phyloP scores from a whole-genome alignment of 208 protist species.

The Acanthamoeba culbertsoni region DNA sequence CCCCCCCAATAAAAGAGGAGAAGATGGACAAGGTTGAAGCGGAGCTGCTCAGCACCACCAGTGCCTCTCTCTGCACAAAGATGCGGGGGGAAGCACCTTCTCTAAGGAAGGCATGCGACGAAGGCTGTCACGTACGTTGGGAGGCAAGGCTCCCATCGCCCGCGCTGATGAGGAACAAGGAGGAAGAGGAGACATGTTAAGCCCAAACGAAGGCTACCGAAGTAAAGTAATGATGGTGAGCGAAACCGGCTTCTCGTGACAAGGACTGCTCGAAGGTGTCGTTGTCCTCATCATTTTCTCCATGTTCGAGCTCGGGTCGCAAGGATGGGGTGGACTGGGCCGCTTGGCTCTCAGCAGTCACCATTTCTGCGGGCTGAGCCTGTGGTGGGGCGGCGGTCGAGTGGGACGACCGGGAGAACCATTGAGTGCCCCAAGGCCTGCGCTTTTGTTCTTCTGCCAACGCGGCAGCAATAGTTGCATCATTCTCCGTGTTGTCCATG shows the following conservation, averaged over 20 bases:
- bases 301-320: neutral
- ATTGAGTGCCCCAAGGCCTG: neutral
- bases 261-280: neutral
- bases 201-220: neutral
- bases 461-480: neutral
- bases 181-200: neutral
- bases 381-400: neutral
- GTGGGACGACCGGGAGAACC: neutral
- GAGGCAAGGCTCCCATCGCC: neutral
- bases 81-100: neutral
- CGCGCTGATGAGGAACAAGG: neutral
- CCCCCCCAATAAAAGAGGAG: neutral
- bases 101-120: neutral
- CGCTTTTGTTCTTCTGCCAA: neutral
- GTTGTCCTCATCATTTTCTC: neutral
- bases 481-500: slow-evolving; percentile 17
- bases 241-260: neutral
- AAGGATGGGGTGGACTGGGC: neutral
- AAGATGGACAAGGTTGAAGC: neutral
- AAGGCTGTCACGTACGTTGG: neutral
- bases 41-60: neutral
- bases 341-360: neutral
- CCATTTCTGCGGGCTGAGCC: neutral
- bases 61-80: no score
- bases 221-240: neutral